Evolutionary conservation across 768 basidiomycete species (phyloP).

Genomic region (Dacryopinax spathularia): DNA sequence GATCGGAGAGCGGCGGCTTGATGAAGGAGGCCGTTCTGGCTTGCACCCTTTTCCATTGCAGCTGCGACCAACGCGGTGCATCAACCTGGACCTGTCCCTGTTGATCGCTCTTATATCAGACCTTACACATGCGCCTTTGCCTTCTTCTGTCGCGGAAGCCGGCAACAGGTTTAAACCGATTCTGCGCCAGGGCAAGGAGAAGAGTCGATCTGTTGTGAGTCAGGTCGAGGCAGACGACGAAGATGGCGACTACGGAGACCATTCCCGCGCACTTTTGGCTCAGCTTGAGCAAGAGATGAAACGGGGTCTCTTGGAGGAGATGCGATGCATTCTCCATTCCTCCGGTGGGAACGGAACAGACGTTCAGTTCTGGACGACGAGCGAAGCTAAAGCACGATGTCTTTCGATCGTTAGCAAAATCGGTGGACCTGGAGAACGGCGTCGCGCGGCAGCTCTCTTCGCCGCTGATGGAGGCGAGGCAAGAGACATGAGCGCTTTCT

Average conservation of each 20-base stretch:
- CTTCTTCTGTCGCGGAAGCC: conserved; percentile 41
- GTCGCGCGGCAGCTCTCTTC: conserved; percentile 51
- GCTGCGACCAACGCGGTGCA: conserved; percentile 38
- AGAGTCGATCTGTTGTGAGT: conserved; percentile 8
- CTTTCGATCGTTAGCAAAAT: conserved; percentile 68
- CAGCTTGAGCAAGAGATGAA: conserved; percentile 67
- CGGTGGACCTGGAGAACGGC: conserved; percentile 53
- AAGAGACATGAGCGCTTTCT: conserved; percentile 35
- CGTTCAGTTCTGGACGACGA: conserved; percentile 67
- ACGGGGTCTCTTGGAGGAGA: conserved; percentile 45
- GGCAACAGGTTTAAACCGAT: conserved; percentile 50
- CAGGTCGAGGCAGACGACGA: neutral
- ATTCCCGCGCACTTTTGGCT: conserved; percentile 53
- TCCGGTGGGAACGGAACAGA: conserved; percentile 7
- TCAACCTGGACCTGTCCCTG: conserved; percentile 75
- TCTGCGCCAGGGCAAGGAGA: conserved; percentile 41
- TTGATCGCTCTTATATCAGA: conserved; percentile 76
- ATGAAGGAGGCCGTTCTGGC: conserved; percentile 4
- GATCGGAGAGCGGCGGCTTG: conserved; percentile 36
- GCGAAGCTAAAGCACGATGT: conserved; percentile 58
- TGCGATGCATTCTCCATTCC: conserved; percentile 31
- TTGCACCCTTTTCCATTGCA: conserved; percentile 10
- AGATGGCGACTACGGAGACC: conserved; percentile 26
- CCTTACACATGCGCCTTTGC: conserved; percentile 59
- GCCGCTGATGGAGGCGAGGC: conserved; percentile 18